phyloP scores from a whole-genome alignment of 345 rosid genomes.

The Eucalyptus curtisii region DNA sequence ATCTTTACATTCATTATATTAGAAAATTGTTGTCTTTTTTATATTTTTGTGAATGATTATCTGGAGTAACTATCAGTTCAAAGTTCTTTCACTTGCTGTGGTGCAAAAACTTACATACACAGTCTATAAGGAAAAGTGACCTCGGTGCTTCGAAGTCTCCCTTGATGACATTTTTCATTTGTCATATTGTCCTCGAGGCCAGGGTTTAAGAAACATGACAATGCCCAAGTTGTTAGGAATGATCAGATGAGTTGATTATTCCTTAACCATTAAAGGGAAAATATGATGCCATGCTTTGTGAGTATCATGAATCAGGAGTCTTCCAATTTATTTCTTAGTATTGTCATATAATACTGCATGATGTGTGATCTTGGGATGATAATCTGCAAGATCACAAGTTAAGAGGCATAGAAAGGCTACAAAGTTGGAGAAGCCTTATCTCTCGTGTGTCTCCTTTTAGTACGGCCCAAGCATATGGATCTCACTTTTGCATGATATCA shows the following conservation, averaged over 20 bases:
- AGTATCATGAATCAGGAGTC: neutral
- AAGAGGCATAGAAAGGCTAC: neutral
- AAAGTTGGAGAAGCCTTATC: neutral
- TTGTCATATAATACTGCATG: neutral
- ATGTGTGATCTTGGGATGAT: neutral
- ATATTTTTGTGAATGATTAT: neutral
- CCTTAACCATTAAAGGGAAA: neutral
- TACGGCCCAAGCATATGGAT: neutral
- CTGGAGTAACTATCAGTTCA: neutral
- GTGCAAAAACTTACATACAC: neutral
- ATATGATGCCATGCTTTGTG: neutral
- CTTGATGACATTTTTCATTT: neutral
- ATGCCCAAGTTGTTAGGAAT: neutral
- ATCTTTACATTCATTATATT: neutral
- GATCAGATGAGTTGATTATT: neutral
- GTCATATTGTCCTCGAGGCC: neutral
- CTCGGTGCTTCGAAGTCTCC: neutral
- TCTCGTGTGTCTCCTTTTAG: neutral
- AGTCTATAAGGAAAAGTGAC: neutral
- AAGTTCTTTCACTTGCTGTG: neutral
- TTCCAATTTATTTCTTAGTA: neutral
- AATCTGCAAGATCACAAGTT: neutral
- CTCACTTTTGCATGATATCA: neutral
- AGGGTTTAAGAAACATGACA: neutral
- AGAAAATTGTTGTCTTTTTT: neutral